phyloP scores from a whole-genome alignment of 2,329 filamentous ascomycete genomes.

The Diaporthe aspalathi region DNA sequence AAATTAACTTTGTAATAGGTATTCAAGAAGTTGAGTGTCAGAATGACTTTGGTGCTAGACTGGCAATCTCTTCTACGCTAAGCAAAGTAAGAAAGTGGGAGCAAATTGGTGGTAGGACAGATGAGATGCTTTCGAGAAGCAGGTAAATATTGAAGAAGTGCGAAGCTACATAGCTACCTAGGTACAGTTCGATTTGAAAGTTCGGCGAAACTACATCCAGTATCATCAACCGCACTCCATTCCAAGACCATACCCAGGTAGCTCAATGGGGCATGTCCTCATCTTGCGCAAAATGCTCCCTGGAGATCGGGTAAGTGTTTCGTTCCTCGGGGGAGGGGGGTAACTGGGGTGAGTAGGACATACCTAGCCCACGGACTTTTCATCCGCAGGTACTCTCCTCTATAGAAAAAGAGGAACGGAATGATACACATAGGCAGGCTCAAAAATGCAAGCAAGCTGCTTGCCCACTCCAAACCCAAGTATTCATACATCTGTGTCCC shows the following conservation, averaged over 20 bases:
- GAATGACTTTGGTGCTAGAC: too few species aligned
- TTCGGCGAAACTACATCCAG: neutral
- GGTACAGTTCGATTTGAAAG: too few species aligned
- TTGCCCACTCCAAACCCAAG: conserved; percentile 60
- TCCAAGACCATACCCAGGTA: too few species aligned
- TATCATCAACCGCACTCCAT: neutral
- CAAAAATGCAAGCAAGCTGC: conserved; percentile 61
- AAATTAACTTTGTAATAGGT: too few species aligned
- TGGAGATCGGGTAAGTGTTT: neutral
- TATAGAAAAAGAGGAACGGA: conserved; percentile 65
- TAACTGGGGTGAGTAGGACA: neutral
- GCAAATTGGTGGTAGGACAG: too few species aligned
- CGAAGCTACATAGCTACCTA: too few species aligned
- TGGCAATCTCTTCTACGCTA: too few species aligned
- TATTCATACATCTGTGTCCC: conserved; percentile 64
- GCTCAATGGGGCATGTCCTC: conserved; percentile 31
- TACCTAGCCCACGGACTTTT: conserved; percentile 49
- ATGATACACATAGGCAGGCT: conserved; percentile 60
- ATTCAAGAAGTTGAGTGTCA: too few species aligned
- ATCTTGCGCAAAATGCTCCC: conserved; percentile 35
- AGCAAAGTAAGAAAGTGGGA: too few species aligned
- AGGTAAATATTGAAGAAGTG: neutral
- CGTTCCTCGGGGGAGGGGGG: neutral
- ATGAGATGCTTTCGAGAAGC: too few species aligned
- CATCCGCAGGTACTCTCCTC: conserved; percentile 54